Percentiles rank a stretch among this genome's conserved stretches.
Evolutionary conservation across 139 green algal genomes (phyloP).

Genomic region (Auxenochlorella protothecoides): DNA sequence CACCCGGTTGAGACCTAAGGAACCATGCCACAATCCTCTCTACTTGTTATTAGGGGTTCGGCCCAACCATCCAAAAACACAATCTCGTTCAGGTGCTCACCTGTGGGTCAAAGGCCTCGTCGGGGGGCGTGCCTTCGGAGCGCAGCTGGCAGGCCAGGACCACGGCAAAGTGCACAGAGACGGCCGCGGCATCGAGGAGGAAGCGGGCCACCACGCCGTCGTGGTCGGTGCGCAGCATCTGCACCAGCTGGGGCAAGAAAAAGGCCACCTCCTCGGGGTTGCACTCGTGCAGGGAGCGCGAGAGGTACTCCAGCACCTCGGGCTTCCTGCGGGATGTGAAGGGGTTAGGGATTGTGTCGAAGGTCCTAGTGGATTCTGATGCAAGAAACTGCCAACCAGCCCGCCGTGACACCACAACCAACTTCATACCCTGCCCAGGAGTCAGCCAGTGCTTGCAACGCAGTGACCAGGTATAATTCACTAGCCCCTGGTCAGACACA

Average conservation of each 20-base stretch:
- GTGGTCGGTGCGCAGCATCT: slow-evolving; percentile 52
- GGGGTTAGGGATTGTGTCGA: too few species aligned
- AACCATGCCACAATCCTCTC: neutral
- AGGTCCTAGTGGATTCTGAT: too few species aligned
- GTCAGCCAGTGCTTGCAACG: too few species aligned
- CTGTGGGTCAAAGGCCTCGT: slow-evolving; percentile 62
- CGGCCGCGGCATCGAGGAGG: slow-evolving; percentile 50
- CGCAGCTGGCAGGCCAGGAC: slow-evolving; percentile 77
- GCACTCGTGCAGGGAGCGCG: slow-evolving; percentile 30
- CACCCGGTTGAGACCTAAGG: neutral
- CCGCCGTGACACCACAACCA: too few species aligned
- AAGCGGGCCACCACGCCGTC: slow-evolving; percentile 40
- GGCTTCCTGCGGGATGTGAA: neutral
- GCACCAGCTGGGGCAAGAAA: slow-evolving; percentile 91
- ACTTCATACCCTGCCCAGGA: too few species aligned
- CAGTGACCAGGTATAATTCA: too few species aligned
- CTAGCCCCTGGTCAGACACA: too few species aligned
- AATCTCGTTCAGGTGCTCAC: slow-evolving; percentile 14
- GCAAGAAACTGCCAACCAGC: too few species aligned
- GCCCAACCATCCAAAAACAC: too few species aligned
- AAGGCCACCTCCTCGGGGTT: slow-evolving; percentile 52
- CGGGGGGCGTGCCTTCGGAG: slow-evolving; percentile 62
- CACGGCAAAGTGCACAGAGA: slow-evolving; percentile 71
- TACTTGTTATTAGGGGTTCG: neutral
- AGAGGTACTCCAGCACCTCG: slow-evolving; percentile 26